These are phyloP conservation scores for Coccomyxa sp. DNA, from an alignment of 139 green algal genomes.

Conservation along the genomic window DNA sequence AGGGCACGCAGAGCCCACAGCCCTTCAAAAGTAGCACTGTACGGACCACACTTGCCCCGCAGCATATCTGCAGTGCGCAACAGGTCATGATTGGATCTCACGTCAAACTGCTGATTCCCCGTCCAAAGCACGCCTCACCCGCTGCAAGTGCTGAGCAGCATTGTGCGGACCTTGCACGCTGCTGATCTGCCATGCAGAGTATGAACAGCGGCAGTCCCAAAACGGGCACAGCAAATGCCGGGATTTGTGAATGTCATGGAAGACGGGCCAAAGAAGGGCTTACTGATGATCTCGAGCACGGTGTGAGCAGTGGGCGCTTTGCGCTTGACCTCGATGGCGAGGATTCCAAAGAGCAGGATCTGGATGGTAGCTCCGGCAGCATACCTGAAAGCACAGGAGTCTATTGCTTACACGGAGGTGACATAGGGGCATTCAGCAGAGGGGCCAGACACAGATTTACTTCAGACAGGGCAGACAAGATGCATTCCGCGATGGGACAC, in stretches of 20 bases:
- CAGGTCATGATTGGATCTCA: too few relatives aligned
- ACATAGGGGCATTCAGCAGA: not conserved
- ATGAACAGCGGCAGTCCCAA: too few relatives aligned
- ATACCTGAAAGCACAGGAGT: conserved; percentile 41
- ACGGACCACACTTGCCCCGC: not conserved
- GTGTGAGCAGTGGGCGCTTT: conserved; percentile 90
- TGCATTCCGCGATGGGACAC: too few relatives aligned
- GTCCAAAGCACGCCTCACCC: not conserved
- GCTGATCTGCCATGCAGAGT: too few relatives aligned
- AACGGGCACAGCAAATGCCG: not conserved
- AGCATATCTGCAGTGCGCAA: too few relatives aligned
- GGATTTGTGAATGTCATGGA: not conserved
- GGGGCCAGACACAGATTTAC: too few relatives aligned
- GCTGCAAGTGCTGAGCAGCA: not conserved
- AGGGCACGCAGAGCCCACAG: not conserved
- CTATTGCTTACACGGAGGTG: not conserved
- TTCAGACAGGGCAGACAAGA: too few relatives aligned
- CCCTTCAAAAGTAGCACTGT: not conserved
- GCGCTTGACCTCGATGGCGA: conserved; percentile 94
- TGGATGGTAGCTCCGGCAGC: conserved; percentile 88
- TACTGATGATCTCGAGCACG: conserved; percentile 81
- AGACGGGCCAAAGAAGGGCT: not conserved
- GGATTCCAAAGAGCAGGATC: conserved; percentile 89
- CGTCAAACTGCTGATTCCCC: not conserved
- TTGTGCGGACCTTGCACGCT: not conserved